A percentile compares a stretch with the other conserved stretches of the same genome.
These are phyloP conservation scores for Colletotrichum tofieldiae DNA, from an alignment of 2,329 filamentous ascomycete species.

Conservation along the genomic window DNA sequence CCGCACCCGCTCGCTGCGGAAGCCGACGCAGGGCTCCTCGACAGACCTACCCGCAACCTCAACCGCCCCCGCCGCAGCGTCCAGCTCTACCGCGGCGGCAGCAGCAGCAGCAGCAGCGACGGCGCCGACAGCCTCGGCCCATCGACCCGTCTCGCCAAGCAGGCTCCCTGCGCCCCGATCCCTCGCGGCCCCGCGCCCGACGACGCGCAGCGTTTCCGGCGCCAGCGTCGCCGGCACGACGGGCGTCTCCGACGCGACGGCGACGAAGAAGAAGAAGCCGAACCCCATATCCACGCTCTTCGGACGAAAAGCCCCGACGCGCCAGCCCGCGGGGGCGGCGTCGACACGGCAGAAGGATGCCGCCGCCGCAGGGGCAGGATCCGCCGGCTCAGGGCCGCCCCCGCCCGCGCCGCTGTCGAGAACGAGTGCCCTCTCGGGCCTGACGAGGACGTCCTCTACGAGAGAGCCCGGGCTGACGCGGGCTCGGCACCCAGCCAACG, in stretches of 20 bases:
- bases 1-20: slow-evolving; percentile 66
- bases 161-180: slow-evolving; percentile 36
- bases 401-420: neutral
- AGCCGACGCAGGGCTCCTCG: slow-evolving; percentile 52
- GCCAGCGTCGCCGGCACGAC: slow-evolving; percentile 17
- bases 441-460: slow-evolving; percentile 28
- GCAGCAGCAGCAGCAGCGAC: neutral
- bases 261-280: slow-evolving; percentile 35
- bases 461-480: slow-evolving; percentile 7
- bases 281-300: slow-evolving; percentile 26
- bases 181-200: slow-evolving; percentile 15
- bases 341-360: slow-evolving; percentile 29
- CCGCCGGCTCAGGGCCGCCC: slow-evolving; percentile 2
- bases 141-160: slow-evolving; percentile 36
- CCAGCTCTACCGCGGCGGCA: neutral
- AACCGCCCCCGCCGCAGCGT: slow-evolving; percentile 9
- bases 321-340: slow-evolving; percentile 15
- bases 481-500: slow-evolving; percentile 40
- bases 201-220: slow-evolving; percentile 39
- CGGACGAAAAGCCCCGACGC: slow-evolving; percentile 21
- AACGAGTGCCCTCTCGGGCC: slow-evolving; percentile 1
- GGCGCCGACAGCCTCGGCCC: neutral
- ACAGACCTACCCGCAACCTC: slow-evolving; percentile 37
- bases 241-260: slow-evolving; percentile 32
- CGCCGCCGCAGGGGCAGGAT: neutral